These are phyloP conservation scores for Pleurotus giganteus DNA, from an alignment of 768 basidiomycete species.

Conservation along the genomic window DNA sequence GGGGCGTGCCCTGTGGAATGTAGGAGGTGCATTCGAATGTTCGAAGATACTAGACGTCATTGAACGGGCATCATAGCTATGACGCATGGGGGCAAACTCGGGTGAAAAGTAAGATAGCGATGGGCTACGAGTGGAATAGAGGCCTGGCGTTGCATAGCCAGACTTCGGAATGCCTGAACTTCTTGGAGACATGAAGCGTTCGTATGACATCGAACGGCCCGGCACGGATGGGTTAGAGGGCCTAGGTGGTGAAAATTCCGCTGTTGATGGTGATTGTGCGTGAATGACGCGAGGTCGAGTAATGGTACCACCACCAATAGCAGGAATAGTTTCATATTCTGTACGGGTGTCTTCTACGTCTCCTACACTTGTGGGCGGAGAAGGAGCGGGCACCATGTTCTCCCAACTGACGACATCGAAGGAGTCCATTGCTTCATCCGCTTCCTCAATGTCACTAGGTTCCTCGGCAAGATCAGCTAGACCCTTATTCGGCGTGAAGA, in stretches of 20 bases:
- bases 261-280: slow-evolving; percentile 74
- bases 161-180: slow-evolving; percentile 15
- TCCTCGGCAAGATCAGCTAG: slow-evolving; percentile 84
- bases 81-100: slow-evolving; percentile 1
- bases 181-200: slow-evolving; percentile 13
- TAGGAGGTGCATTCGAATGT: neutral
- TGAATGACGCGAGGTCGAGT: slow-evolving; percentile 84
- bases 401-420: slow-evolving; percentile 76
- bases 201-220: slow-evolving; percentile 15
- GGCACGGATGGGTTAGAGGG: slow-evolving; percentile 18
- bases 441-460: slow-evolving; percentile 33
- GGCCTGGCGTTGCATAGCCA: slow-evolving; percentile 20
- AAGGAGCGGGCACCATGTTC: slow-evolving; percentile 46
- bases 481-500: slow-evolving; percentile 67
- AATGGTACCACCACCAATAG: slow-evolving; percentile 87
- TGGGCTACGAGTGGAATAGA: neutral
- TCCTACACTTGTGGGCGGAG: slow-evolving; percentile 39
- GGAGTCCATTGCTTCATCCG: slow-evolving; percentile 48
- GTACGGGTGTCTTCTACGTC: slow-evolving; percentile 41
- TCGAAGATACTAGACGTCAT: neutral
- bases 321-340: slow-evolving; percentile 87
- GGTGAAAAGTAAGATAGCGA: slow-evolving; percentile 7
- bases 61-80: neutral
- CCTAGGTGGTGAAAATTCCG: slow-evolving; percentile 28
- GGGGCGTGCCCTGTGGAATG: slow-evolving; percentile 26